Conservation (phyloP, 1,284 basidiomycete genomes). For the Xanthoconium separans region DNA sequence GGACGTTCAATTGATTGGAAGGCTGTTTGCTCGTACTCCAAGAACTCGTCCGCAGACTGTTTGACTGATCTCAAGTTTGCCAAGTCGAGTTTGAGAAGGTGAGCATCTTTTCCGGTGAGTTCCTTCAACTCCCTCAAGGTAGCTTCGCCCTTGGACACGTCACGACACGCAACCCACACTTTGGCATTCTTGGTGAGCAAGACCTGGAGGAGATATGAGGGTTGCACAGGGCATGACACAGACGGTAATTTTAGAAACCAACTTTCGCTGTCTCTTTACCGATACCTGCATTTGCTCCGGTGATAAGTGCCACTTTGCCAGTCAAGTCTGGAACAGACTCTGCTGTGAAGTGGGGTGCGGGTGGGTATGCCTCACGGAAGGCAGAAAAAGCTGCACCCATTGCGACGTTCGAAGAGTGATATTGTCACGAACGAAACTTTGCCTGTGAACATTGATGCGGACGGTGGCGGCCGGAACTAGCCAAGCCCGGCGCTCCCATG, state of each 20-base stretch:
- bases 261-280: conserved; percentile 34
- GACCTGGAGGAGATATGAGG: conserved; percentile 28
- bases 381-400: conserved; percentile 13
- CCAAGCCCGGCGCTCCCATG: too few species aligned
- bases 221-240: not conserved
- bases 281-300: conserved; percentile 38
- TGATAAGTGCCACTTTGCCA: conserved; percentile 43
- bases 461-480: too few species aligned
- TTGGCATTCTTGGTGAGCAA: conserved; percentile 57
- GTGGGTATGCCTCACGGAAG: conserved; percentile 37
- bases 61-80: conserved; percentile 54
- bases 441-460: too few species aligned
- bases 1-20: not conserved
- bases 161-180: conserved; percentile 63
- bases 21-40: conserved; percentile 5
- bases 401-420: not conserved
- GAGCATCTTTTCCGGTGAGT: conserved; percentile 43
- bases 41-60: conserved; percentile 47
- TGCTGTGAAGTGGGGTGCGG: conserved; percentile 41
- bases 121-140: conserved; percentile 52
- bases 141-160: conserved; percentile 42
- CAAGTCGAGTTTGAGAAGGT: conserved; percentile 59
- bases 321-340: conserved; percentile 52
- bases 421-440: too few species aligned
- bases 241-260: not conserved